Evolutionary conservation across 2,329 filamentous ascomycete genomes (phyloP), one percentile per base, ranked within the genome.

Genomic region (Aspergillus novofumigatus): DNA sequence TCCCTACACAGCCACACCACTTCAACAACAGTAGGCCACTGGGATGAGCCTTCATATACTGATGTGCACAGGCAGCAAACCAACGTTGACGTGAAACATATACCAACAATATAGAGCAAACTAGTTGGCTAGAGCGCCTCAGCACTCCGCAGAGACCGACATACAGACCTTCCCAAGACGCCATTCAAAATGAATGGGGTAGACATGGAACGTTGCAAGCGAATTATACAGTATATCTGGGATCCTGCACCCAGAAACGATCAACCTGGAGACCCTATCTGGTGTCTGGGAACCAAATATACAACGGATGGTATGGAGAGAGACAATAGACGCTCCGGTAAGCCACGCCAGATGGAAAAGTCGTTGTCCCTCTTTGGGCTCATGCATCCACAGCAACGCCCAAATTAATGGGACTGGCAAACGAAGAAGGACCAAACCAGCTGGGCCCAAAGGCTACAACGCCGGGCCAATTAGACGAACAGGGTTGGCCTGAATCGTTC

Each of bases 201-300:
- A 55, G 90, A 96, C 68, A 79, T 95, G 59, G 85, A 89, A 65
- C 88, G 89, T 65, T 86, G 87, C 70, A 90, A 91, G 75, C 89
- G 89, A 62, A 86, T 97, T 66, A 87, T 97, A 59, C 90, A 93
- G 76, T 91, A 90, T 77, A 88, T 97, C 69, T 96, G 92, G 88
- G 92, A 97, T 66, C 91, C 92, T 0, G 87, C 92, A 62, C 92
- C 92, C 5, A 85, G 83, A 61, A 96, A 97, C 76, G 87, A 96
- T 70, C 80, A 86, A 56, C 81, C 83, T 41, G 81, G 86, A 61
- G 81, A 84, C 35, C 85, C 90, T 11, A 90, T 96, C 60, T 97
- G 93, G 92, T 95, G 92, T 69, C 80, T 97, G 49, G 87, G 87
- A 44, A 74, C 75, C 66, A 74, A 81, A 65, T 89, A 89, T 72